Percentiles rank a stretch among this genome's conserved stretches.
phyloP scores from a whole-genome alignment of 257 asterid genomes.

The Nicotiana sylvestris region DNA sequence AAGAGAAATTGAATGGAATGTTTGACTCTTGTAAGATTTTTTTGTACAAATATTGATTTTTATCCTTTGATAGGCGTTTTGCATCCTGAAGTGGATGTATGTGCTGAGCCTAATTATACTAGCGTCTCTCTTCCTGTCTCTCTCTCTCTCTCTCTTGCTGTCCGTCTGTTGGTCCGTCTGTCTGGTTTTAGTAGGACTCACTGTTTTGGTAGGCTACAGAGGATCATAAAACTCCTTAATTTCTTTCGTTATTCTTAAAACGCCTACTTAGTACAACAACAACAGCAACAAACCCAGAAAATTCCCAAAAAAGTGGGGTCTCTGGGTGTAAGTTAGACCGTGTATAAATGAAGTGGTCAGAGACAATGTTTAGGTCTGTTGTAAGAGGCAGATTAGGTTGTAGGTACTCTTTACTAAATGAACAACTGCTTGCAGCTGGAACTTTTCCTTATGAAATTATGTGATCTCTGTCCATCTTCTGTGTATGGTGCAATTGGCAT shows the following conservation, averaged over 20 bases:
- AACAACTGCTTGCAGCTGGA: not conserved
- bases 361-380: not conserved
- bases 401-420: not conserved
- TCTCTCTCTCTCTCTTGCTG: too few species aligned
- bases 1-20: not conserved
- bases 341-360: not conserved
- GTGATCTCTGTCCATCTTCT: not conserved
- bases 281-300: not conserved
- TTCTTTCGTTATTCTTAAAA: not conserved
- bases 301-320: too few species aligned
- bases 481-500: not conserved
- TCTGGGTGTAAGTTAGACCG: not conserved
- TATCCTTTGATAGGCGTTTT: not conserved
- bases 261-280: not conserved
- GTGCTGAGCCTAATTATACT: not conserved
- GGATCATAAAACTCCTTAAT: not conserved
- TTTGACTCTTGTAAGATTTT: not conserved
- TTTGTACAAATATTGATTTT: not conserved
- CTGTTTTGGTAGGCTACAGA: not conserved
- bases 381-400: not conserved
- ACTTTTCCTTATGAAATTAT: not conserved
- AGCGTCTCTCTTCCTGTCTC: not conserved
- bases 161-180: too few species aligned
- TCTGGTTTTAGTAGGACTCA: not conserved
- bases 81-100: not conserved